phyloP scores from a whole-genome alignment of 1,284 basidiomycete species.

The Puccinia sorghi region DNA sequence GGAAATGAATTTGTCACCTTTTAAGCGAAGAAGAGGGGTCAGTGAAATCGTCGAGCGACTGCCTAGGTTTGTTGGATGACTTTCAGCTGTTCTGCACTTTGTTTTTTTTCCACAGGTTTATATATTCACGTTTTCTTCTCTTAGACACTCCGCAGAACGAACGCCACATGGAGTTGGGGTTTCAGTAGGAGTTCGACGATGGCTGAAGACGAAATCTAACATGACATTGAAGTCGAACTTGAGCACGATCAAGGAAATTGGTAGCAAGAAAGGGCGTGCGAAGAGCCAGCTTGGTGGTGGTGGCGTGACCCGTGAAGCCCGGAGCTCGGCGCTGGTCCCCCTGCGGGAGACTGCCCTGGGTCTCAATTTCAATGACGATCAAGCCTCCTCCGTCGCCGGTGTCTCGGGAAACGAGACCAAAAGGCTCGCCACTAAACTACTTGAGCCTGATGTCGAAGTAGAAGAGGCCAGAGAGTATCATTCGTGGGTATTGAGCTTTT shows the following conservation, averaged over 20 bases:
- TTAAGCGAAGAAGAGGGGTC: slow-evolving; percentile 41
- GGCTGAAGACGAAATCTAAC: slow-evolving; percentile 46
- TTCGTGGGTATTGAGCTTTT: slow-evolving; percentile 31
- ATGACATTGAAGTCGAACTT: slow-evolving; percentile 41
- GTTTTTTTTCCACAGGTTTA: neutral
- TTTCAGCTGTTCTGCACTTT: neutral
- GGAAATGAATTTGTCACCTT: slow-evolving; percentile 41
- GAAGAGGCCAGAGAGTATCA: slow-evolving; percentile 44
- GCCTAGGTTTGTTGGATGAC: slow-evolving; percentile 19
- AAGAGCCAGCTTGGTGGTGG: neutral
- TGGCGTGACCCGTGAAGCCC: neutral
- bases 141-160: slow-evolving; percentile 43
- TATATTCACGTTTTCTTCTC: neutral
- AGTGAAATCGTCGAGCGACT: slow-evolving; percentile 43
- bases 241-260: slow-evolving; percentile 10
- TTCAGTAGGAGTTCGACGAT: slow-evolving; percentile 47
- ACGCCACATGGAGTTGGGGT: slow-evolving; percentile 48
- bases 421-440: slow-evolving; percentile 24
- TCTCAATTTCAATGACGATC: slow-evolving; percentile 23
- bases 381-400: neutral
- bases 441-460: slow-evolving; percentile 27
- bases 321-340: neutral
- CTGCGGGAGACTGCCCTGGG: slow-evolving; percentile 14
- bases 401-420: slow-evolving; percentile 15
- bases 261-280: neutral